These are phyloP conservation scores for Claviceps lovelessii DNA, from an alignment of 2,329 filamentous ascomycete genomes.

Conservation along the genomic window DNA sequence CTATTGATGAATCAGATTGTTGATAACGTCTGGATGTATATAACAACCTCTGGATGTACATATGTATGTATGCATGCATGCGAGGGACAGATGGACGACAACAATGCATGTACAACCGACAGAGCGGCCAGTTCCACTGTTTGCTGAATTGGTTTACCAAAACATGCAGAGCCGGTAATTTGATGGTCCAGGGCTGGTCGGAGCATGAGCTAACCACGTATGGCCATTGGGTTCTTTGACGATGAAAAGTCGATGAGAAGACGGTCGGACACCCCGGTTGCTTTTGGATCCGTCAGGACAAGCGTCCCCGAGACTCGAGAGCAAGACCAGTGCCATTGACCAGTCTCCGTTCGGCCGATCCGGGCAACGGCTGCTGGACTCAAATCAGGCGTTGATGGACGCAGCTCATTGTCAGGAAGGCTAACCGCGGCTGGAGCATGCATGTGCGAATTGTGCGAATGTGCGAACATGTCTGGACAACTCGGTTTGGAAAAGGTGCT, in stretches of 20 bases:
- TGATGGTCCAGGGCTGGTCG: too few species aligned
- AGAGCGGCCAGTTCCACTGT: background rate
- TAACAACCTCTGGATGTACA: too few species aligned
- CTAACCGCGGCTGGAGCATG: background rate
- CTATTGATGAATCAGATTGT: background rate
- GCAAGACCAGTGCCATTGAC: background rate
- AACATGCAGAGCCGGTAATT: background rate
- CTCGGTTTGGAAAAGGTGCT: background rate
- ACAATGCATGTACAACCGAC: background rate
- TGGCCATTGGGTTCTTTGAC: background rate
- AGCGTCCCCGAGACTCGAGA: background rate
- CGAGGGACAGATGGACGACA: background rate
- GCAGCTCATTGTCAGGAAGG: background rate
- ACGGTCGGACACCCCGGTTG: background rate
- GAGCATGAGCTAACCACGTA: too few species aligned
- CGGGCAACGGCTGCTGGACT: background rate
- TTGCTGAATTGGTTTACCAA: background rate
- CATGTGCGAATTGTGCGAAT: too few species aligned
- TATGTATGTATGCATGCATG: background rate
- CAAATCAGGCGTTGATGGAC: background rate
- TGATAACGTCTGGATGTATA: background rate
- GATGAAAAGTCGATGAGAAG: background rate
- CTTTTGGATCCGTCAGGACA: background rate
- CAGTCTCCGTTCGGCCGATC: background rate
- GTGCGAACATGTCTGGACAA: background rate